phyloP scores from a whole-genome alignment of 2,329 filamentous ascomycete genomes.

The Didymella segeticola region DNA sequence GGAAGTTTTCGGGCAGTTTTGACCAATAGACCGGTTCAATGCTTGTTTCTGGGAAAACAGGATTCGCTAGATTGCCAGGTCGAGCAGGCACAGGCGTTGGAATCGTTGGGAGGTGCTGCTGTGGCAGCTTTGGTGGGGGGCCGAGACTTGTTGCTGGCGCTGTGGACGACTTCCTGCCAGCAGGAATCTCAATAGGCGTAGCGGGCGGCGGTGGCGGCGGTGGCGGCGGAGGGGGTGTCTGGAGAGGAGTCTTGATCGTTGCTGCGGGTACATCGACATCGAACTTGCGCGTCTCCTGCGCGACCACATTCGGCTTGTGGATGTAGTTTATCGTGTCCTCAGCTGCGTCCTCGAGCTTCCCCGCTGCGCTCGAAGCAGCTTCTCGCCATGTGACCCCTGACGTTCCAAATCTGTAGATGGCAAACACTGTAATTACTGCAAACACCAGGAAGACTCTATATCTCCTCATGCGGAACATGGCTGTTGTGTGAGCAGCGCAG shows the following conservation, averaged over 20 bases:
- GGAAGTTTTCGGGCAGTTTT: conserved; percentile 77
- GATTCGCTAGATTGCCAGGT: conserved; percentile 21
- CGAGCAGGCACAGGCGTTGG: conserved; percentile 22
- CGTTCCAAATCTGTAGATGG: conserved; percentile 60
- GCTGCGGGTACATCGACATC: conserved; percentile 42
- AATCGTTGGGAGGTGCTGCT: conserved; percentile 24
- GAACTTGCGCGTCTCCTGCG: conserved; percentile 42
- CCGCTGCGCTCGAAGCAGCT: conserved; percentile 30
- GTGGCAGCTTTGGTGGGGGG: conserved; percentile 14
- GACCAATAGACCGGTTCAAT: conserved; percentile 69
- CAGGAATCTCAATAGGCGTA: conserved; percentile 12
- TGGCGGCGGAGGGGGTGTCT: too few relatives aligned
- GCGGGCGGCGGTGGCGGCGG: conserved; percentile 41
- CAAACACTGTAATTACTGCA: conserved; percentile 62
- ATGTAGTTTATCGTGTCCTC: conserved; percentile 28
- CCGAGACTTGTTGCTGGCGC: conserved; percentile 21
- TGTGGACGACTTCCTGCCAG: conserved; percentile 23
- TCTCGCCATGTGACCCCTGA: conserved; percentile 51
- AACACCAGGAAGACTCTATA: conserved; percentile 67
- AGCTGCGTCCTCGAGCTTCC: conserved; percentile 21
- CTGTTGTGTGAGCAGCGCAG: conserved; percentile 10
- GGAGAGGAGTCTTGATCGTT: conserved; percentile 28
- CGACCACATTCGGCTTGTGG: conserved; percentile 33
- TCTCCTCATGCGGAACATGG: conserved; percentile 66
- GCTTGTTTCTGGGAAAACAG: conserved; percentile 32